A percentile compares a stretch with the other conserved stretches of the same genome.
Evolutionary conservation across 148 eudicot species (phyloP).

Genomic region (Camellia sinensis): DNA sequence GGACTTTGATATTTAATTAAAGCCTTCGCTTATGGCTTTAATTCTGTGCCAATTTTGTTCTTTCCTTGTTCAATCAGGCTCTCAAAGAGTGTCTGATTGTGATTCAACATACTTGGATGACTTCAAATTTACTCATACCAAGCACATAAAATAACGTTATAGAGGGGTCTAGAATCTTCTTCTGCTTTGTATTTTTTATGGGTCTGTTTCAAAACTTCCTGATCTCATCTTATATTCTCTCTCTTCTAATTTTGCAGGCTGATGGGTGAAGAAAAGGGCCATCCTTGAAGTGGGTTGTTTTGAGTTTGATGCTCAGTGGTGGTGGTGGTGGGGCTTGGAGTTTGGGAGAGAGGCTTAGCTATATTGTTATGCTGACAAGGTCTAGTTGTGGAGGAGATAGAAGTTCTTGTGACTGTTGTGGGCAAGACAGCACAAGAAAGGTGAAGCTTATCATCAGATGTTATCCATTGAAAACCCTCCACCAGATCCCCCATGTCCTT

Average conservation of each 20-base stretch:
- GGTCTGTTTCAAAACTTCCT: not conserved
- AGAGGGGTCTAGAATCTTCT: slow-evolving; percentile 28
- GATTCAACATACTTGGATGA: not conserved
- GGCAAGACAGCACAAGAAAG: slow-evolving; percentile 42
- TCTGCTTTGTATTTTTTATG: not conserved
- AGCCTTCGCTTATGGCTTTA: slow-evolving; percentile 19
- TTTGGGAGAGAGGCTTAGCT: slow-evolving; percentile 13
- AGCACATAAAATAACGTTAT: slow-evolving; percentile 36
- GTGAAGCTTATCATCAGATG: slow-evolving; percentile 56
- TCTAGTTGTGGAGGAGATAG: slow-evolving; percentile 28
- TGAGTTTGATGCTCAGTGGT: slow-evolving; percentile 9
- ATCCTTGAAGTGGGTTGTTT: slow-evolving; percentile 22
- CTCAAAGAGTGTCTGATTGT: slow-evolving; percentile 7
- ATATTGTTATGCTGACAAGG: slow-evolving; percentile 48
- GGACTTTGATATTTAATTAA: slow-evolving; percentile 24
- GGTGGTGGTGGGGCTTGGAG: slow-evolving; percentile 31
- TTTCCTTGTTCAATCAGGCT: slow-evolving; percentile 30
- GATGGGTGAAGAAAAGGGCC: slow-evolving; percentile 12
- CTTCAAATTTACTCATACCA: slow-evolving; percentile 20
- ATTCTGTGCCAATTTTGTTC: slow-evolving; percentile 27
- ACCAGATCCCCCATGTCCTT: slow-evolving; percentile 38
- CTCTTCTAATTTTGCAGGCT: slow-evolving; percentile 20
- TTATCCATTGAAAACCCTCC: slow-evolving; percentile 57
- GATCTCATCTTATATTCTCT: slow-evolving; percentile 9
- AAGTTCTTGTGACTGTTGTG: slow-evolving; percentile 49